Evolutionary conservation across 1,139 yeast genomes (phyloP).

Genomic region (Hansenula sp.): DNA sequence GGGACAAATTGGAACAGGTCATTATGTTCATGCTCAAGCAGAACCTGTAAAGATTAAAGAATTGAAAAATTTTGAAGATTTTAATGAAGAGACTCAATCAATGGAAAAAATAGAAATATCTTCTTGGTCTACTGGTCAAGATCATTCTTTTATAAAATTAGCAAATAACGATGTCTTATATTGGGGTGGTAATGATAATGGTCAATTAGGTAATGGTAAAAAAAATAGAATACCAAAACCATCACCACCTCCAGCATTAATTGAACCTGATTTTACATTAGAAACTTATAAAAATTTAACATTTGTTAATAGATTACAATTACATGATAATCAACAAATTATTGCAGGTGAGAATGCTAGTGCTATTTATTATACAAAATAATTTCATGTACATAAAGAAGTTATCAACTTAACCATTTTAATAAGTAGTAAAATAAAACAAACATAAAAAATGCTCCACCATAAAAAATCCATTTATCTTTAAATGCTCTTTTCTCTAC

Average conservation of each 20-base stretch:
- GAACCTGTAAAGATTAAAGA: constrained; percentile 60
- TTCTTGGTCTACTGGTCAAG: constrained; percentile 55
- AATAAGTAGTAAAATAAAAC: constrained; percentile 67
- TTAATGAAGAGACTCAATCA: constrained; percentile 28
- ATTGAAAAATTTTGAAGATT: constrained; percentile 41
- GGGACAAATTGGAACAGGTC: constrained; percentile 86
- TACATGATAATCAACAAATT: constrained; percentile 50
- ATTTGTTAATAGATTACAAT: constrained; percentile 38
- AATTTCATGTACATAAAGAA: constrained; percentile 3
- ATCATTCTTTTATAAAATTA: constrained; percentile 62
- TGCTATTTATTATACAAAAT: constrained; percentile 52
- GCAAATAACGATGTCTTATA: constrained; percentile 60
- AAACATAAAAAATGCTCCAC: constrained; percentile 61
- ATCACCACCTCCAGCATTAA: constrained; percentile 43
- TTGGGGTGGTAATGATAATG: constrained; percentile 82
- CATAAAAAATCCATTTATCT: constrained; percentile 86
- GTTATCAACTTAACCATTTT: constrained; percentile 47
- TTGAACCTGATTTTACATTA: constrained; percentile 42
- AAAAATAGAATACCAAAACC: constrained; percentile 58
- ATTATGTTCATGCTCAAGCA: constrained; percentile 68
- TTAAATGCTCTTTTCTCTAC: constrained; percentile 84
- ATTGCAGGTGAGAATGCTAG: constrained; percentile 61
- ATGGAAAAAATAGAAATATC: constrained; percentile 38
- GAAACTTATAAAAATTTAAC: constrained; percentile 32
- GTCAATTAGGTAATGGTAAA: constrained; percentile 85